Evolutionary conservation across 2,329 filamentous ascomycete species (phyloP), one percentile per base, ranked within the genome.

Genomic region (Aspergillus ochraceoroseus): DNA sequence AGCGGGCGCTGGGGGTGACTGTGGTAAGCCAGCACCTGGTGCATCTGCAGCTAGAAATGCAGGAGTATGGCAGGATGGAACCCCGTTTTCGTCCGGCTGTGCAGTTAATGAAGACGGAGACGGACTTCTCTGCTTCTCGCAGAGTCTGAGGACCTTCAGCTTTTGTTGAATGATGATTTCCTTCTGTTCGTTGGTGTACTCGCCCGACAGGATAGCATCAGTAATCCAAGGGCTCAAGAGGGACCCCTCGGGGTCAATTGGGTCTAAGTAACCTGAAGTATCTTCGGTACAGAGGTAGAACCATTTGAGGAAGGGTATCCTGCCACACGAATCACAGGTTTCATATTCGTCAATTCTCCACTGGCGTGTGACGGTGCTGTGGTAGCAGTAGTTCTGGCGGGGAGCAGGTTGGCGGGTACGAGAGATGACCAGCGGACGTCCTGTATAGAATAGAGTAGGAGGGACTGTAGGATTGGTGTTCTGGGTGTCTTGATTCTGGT

Each of bases 231-330:
- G 42, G 41, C 59, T 68, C 47, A 75, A 51, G 22, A 53, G 30
- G 5, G 47, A 43, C 6, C 38, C 43, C 5, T 35, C 31, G 2
- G 47, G 45, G 20, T 48, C 40, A 7, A 46, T 33, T 13, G 38
- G 36, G 12, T 41, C 61, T 19, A 75, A 54, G 27, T 68, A 52
- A 11, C 65, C 56, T 19, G 76, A 70, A 7, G 67, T 67, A 52
- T 88, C 84, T 57, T 85, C 77, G 8, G 73, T 76, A 61, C 87
- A 92, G 44, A 75, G 71, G 61, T 86, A 92, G 14, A 92, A 65
- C 77, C 83, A 92, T 17, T 84, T 83, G 38, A 82, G 70, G 11
- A 71, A 64, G 0, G 82, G 76, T 1, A 62, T 61, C 27, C 66
- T 64, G 26, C 67, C 66, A 53, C 86, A 92, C 15, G 71, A 56